Percentiles rank a stretch among this genome's conserved stretches.
Conservation (phyloP, 108 stramenopile species). For the Pseudonitzschia delicatissima region DNA sequence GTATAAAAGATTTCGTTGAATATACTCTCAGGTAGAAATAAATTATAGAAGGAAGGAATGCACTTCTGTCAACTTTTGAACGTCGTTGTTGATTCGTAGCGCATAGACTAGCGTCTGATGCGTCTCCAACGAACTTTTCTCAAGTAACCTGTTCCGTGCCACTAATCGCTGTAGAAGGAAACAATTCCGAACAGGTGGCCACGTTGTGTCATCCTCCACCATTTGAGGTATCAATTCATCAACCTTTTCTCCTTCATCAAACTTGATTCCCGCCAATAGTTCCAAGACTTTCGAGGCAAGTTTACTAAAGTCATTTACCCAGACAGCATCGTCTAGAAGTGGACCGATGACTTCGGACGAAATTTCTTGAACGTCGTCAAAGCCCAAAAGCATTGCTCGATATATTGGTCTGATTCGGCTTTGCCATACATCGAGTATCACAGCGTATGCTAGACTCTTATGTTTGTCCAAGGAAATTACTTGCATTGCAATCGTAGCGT, state of each 20-base stretch:
- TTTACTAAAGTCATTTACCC: conserved; percentile 50
- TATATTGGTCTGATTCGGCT: conserved; percentile 55
- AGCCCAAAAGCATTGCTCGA: conserved; percentile 72
- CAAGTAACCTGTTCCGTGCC: conserved; percentile 19
- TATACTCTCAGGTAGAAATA: conserved; percentile 51
- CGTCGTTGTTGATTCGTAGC: conserved; percentile 46
- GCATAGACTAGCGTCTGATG: conserved; percentile 65
- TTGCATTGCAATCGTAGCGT: conserved; percentile 49
- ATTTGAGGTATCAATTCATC: conserved; percentile 16
- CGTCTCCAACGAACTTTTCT: conserved; percentile 47
- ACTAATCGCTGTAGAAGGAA: conserved; percentile 47
- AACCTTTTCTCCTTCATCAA: conserved; percentile 22
- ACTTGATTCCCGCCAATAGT: conserved; percentile 26
- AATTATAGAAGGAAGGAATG: conserved; percentile 51
- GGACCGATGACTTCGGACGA: conserved; percentile 45
- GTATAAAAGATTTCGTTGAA: conserved; percentile 33
- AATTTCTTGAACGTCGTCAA: conserved; percentile 66
- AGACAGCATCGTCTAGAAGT: conserved; percentile 46
- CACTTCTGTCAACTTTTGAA: conserved; percentile 41
- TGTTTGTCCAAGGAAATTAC: conserved; percentile 31
- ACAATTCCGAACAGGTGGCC: conserved; percentile 63
- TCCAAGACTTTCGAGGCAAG: conserved; percentile 28
- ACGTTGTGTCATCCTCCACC: conserved; percentile 29
- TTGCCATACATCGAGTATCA: conserved; percentile 71
- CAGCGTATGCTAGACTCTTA: conserved; percentile 34